phyloP scores from a whole-genome alignment of 805 yeast species.

The Kuraishia borneana region DNA sequence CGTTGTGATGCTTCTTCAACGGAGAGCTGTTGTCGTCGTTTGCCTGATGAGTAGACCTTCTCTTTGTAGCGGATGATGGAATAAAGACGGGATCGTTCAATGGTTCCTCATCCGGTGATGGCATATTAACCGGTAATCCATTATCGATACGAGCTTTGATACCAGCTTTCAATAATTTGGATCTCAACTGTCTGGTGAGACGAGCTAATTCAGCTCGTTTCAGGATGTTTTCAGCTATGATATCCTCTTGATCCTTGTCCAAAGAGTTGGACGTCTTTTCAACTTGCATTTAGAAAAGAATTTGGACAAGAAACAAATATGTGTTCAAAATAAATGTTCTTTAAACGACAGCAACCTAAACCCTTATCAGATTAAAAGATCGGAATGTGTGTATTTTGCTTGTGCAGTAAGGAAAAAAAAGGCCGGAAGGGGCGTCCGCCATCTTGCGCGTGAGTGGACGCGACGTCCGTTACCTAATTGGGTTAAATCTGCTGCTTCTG shows the following conservation, averaged over 20 bases:
- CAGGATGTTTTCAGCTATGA: conserved; percentile 30
- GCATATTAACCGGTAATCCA: not conserved
- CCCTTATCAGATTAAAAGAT: no score
- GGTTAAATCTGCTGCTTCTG: no score
- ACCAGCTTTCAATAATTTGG: conserved; percentile 29
- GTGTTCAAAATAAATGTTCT: no score
- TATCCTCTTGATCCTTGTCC: conserved; percentile 18
- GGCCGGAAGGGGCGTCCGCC: no score
- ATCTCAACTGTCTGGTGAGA: conserved; percentile 30
- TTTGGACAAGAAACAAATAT: no score
- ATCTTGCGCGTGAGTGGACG: no score
- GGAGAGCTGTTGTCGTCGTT: conserved; percentile 9
- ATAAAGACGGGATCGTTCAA: not conserved
- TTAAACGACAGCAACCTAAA: no score
- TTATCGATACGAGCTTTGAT: conserved; percentile 12
- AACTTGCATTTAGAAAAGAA: no score
- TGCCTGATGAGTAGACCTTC: not conserved
- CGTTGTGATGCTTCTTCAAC: conserved; percentile 6
- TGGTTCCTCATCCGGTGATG: not conserved
- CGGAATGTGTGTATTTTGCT: no score
- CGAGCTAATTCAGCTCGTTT: conserved; percentile 35
- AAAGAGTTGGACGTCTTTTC: not conserved
- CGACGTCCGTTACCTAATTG: no score
- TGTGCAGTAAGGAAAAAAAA: no score
- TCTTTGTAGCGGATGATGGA: not conserved